A percentile compares a stretch with the other conserved stretches of the same genome.
Evolutionary conservation across 2,329 filamentous ascomycete genomes (phyloP).

Genomic region (Gliomastix tumulicola): DNA sequence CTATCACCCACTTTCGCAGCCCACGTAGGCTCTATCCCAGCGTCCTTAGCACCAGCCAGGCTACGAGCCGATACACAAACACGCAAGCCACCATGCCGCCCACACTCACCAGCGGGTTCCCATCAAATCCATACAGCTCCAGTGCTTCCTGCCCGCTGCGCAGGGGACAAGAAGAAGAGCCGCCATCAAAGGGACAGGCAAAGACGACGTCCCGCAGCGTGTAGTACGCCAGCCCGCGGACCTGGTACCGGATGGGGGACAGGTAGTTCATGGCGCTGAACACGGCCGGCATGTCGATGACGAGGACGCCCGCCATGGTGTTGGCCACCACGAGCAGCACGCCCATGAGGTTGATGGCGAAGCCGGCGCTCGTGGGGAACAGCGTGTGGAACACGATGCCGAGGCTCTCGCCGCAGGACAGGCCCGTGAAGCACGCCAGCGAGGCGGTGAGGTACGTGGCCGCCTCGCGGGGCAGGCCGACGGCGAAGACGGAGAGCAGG

Average conservation of each 20-base stretch:
- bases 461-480: constrained; percentile 54
- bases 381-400: constrained; percentile 77
- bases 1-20: too few species aligned
- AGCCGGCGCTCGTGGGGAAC: constrained; percentile 65
- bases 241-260: constrained; percentile 62
- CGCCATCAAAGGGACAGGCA: constrained; percentile 53
- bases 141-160: constrained; percentile 61
- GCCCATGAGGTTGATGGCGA: constrained; percentile 66
- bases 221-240: constrained; percentile 60
- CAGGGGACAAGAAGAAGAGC: constrained; percentile 60
- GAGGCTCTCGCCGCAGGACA: constrained; percentile 68
- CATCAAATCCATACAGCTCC: constrained; percentile 58
- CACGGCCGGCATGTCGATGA: constrained; percentile 60
- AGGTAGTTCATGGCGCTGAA: constrained; percentile 65
- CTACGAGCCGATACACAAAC: too few species aligned
- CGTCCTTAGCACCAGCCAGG: too few species aligned
- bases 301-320: constrained; percentile 65
- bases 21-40: too few species aligned
- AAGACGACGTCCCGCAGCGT: constrained; percentile 54
- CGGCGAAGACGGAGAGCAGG: constrained; percentile 54
- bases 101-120: constrained; percentile 52
- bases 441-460: constrained; percentile 60
- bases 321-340: constrained; percentile 64
- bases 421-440: constrained; percentile 66
- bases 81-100: constrained; percentile 58